phyloP scores from a whole-genome alignment of 2,329 filamentous ascomycete species.

The Fusarium praegraminearum region DNA sequence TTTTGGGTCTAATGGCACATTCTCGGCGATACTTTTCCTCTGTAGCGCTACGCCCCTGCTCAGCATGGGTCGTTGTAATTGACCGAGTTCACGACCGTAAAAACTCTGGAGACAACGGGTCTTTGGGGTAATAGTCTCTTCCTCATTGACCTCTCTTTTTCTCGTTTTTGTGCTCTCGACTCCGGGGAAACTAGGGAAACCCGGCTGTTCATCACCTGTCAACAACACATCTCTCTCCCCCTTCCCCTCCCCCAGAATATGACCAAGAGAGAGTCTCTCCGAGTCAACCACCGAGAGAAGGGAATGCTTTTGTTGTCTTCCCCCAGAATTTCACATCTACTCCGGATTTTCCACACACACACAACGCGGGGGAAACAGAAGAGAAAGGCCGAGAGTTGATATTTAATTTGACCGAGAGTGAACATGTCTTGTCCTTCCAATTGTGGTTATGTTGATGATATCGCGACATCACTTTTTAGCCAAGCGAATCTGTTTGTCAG shows the following conservation, averaged over 20 bases:
- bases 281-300: constrained; percentile 42
- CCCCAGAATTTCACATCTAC: constrained; percentile 26
- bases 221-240: constrained; percentile 1
- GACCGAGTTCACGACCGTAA: constrained; percentile 44
- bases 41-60: constrained; percentile 43
- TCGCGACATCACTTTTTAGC: background rate
- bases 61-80: constrained; percentile 45
- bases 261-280: constrained; percentile 36
- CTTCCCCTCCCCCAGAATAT: constrained; percentile 33
- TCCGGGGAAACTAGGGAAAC: background rate
- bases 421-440: background rate
- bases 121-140: constrained; percentile 24
- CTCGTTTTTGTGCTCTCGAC: no score
- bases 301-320: constrained; percentile 4
- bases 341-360: constrained; percentile 26
- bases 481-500: background rate
- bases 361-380: constrained; percentile 8
- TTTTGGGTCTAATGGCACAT: constrained; percentile 50
- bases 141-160: constrained; percentile 4
- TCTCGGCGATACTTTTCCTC: constrained; percentile 55
- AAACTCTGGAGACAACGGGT: background rate
- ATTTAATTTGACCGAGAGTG: constrained; percentile 18
- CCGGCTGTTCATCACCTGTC: constrained; percentile 2
- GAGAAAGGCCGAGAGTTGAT: constrained; percentile 25
- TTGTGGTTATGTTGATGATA: background rate